Conservation (phyloP, 306 rosid genomes). For the Trifolium repens region DNA sequence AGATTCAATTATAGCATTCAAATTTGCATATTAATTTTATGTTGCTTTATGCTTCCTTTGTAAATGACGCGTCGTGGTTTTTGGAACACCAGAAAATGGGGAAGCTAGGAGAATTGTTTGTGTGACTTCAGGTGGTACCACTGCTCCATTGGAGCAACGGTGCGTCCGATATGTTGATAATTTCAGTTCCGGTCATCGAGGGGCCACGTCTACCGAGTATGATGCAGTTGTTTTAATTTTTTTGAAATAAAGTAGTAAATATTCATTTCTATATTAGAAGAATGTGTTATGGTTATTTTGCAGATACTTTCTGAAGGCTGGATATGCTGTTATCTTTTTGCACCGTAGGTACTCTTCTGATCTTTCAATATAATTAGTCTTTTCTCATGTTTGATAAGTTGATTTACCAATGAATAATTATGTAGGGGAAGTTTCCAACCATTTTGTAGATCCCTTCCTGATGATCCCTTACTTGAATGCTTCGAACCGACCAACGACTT, state of each 20-base stretch:
- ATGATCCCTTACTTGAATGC: slow-evolving; percentile 89
- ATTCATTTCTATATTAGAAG: neutral
- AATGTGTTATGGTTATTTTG: slow-evolving; percentile 36
- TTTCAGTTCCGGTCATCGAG: slow-evolving; percentile 98
- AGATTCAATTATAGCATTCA: slow-evolving; percentile 7
- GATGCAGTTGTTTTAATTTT: slow-evolving; percentile 34
- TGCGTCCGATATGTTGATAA: slow-evolving; percentile 93
- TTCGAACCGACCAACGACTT: slow-evolving; percentile 55
- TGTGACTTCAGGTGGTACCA: slow-evolving; percentile 96
- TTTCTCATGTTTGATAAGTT: neutral
- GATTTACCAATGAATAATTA: slow-evolving; percentile 29
- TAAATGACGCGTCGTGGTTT: slow-evolving; percentile 22
- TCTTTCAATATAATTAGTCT: neutral
- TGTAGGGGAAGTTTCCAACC: slow-evolving; percentile 92
- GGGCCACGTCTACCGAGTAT: slow-evolving; percentile 96
- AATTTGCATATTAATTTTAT: neutral
- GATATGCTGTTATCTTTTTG: slow-evolving; percentile 90
- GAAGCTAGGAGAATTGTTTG: slow-evolving; percentile 69
- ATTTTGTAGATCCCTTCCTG: slow-evolving; percentile 85
- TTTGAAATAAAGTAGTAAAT: neutral
- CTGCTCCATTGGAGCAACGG: slow-evolving; percentile 89
- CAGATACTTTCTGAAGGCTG: slow-evolving; percentile 89
- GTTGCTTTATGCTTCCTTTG: slow-evolving; percentile 1
- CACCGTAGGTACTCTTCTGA: slow-evolving; percentile 60
- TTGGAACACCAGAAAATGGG: slow-evolving; percentile 53